phyloP scores from a whole-genome alignment of 139 green algal genomes.

The Coccomyxa sp. region DNA sequence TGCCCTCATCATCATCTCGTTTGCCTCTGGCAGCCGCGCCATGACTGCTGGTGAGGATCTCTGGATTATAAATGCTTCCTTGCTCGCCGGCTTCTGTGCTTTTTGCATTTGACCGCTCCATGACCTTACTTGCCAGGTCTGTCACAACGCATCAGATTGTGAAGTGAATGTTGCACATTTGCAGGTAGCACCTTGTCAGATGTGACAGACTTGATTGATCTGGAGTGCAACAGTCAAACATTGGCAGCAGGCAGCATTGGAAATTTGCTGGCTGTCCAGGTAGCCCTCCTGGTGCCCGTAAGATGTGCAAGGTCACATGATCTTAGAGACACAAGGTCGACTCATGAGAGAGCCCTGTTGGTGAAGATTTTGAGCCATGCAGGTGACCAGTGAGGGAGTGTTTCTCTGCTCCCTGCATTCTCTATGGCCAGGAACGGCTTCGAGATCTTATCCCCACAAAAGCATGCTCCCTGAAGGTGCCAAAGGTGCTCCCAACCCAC shows the following conservation, averaged over 20 bases:
- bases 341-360: not conserved
- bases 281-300: not conserved
- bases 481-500: too few relatives aligned
- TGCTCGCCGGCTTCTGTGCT: not conserved
- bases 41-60: not conserved
- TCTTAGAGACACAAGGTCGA: not conserved
- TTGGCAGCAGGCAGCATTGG: not conserved
- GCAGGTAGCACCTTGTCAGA: not conserved
- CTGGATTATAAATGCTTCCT: not conserved
- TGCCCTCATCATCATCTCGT: not conserved
- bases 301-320: not conserved
- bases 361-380: not conserved
- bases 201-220: not conserved
- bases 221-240: not conserved
- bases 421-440: too few relatives aligned
- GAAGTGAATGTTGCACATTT: not conserved
- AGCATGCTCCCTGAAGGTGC: too few relatives aligned
- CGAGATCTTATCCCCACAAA: too few relatives aligned
- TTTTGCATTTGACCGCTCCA: not conserved
- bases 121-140: not conserved
- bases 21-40: not conserved
- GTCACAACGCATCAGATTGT: not conserved
- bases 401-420: too few relatives aligned
- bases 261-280: not conserved
- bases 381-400: not conserved